Evolutionary conservation across 257 asterid species (phyloP).

Genomic region (Nicotiana undulata): DNA sequence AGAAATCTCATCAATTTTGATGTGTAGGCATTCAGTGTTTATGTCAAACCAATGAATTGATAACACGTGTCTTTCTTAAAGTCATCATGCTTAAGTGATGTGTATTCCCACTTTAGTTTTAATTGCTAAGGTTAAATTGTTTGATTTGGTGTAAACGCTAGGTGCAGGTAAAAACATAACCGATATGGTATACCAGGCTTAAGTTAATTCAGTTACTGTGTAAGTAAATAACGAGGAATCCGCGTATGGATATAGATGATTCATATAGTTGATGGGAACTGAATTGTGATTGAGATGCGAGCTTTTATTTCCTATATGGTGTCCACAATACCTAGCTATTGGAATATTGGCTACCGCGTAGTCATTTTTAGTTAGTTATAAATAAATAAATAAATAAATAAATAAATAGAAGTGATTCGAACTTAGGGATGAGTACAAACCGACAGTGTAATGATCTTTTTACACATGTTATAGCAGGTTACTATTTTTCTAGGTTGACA

Average conservation of each 20-base stretch:
- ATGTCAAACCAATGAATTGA: too few relatives aligned
- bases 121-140: too few relatives aligned
- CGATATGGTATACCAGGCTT: background rate
- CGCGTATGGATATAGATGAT: background rate
- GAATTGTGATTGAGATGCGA: background rate
- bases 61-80: too few relatives aligned
- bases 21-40: too few relatives aligned
- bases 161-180: too few relatives aligned
- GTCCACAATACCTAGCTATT: background rate
- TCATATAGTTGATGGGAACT: background rate
- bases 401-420: background rate
- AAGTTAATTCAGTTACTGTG: background rate
- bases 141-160: too few relatives aligned
- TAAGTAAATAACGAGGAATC: background rate
- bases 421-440: background rate
- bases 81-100: too few relatives aligned
- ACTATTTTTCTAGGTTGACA: too few relatives aligned
- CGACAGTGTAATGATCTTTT: too few relatives aligned
- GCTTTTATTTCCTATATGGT: background rate
- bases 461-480: too few relatives aligned
- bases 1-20: background rate
- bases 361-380: background rate
- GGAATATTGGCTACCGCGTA: background rate
- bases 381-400: background rate
- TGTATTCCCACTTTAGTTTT: too few relatives aligned